phyloP scores from a whole-genome alignment of 345 rosid genomes.

The Rubroshorea leprosula region DNA sequence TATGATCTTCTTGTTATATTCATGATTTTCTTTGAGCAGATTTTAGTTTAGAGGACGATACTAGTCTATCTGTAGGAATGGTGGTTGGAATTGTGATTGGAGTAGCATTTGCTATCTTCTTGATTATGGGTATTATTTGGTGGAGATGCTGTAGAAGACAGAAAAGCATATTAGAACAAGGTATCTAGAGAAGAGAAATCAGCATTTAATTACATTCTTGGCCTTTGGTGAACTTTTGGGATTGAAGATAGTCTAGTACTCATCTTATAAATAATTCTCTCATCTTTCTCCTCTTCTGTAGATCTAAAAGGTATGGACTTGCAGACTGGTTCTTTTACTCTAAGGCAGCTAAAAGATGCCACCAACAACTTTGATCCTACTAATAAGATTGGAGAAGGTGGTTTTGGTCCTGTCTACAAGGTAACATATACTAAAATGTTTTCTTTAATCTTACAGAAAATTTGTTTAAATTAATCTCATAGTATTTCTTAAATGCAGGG shows the following conservation, averaged over 20 bases:
- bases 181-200: no score
- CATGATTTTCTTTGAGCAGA: slow-evolving; percentile 22
- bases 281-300: not conserved
- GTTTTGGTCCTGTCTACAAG: no score
- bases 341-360: slow-evolving; percentile 30
- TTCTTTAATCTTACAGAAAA: not conserved
- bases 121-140: slow-evolving; percentile 22
- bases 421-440: not conserved
- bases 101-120: slow-evolving; percentile 23
- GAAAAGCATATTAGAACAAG: not conserved
- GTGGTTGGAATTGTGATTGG: no score
- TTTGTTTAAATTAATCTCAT: no score
- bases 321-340: no score
- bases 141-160: slow-evolving; percentile 24
- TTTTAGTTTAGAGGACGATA: no score
- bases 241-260: not conserved
- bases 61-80: slow-evolving; percentile 11
- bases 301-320: slow-evolving; percentile 15
- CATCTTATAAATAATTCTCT: not conserved
- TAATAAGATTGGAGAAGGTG: slow-evolving; percentile 44
- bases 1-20: no score
- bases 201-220: no score
- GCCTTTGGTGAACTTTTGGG: not conserved
- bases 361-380: slow-evolving; percentile 25
- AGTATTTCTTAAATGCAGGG: not conserved